phyloP scores from a whole-genome alignment of 164 flowering plant genomes.

The Chloranthus sessilifolius region DNA sequence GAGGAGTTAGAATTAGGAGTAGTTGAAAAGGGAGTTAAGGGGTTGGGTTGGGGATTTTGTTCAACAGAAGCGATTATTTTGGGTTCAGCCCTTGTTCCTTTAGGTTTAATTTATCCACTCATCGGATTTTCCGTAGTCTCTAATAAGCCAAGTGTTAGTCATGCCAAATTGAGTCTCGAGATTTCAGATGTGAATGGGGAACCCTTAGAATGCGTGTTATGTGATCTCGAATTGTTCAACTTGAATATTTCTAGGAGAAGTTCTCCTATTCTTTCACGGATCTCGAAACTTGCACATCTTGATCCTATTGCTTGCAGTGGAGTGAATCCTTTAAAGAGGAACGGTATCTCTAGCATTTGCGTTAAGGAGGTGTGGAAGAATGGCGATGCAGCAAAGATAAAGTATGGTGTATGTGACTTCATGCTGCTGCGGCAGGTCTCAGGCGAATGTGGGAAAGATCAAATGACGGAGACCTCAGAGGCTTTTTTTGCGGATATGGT shows the following conservation, averaged over 20 bases:
- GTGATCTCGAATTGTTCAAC: conserved; percentile 59
- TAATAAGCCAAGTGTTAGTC: conserved; percentile 6
- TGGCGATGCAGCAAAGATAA: conserved; percentile 22
- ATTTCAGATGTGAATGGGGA: conserved; percentile 59
- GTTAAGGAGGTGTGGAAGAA: conserved; percentile 44
- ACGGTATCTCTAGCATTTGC: conserved; percentile 25
- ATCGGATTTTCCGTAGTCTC: conserved; percentile 39
- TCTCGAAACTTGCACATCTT: conserved; percentile 11
- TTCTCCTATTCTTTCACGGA: conserved; percentile 8
- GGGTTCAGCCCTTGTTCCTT: conserved; percentile 76
- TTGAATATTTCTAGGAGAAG: conserved; percentile 17
- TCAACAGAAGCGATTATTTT: conserved; percentile 57
- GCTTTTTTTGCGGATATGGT: conserved; percentile 54
- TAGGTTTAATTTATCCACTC: conserved; percentile 74
- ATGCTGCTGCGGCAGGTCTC: conserved; percentile 39
- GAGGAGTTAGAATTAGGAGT: conserved; percentile 10
- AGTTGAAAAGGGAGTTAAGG: conserved; percentile 38
- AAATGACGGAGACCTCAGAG: conserved; percentile 11
- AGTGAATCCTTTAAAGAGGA: conserved; percentile 20
- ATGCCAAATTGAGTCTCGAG: conserved; percentile 49
- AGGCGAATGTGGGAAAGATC: conserved; percentile 19
- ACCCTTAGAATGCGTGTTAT: conserved; percentile 65
- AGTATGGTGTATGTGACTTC: conserved; percentile 17
- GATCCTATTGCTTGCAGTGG: conserved; percentile 6
- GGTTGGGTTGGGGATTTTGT: conserved; percentile 76